phyloP scores from a whole-genome alignment of 805 yeast species.

The Aciculoconidium aculeatum region DNA sequence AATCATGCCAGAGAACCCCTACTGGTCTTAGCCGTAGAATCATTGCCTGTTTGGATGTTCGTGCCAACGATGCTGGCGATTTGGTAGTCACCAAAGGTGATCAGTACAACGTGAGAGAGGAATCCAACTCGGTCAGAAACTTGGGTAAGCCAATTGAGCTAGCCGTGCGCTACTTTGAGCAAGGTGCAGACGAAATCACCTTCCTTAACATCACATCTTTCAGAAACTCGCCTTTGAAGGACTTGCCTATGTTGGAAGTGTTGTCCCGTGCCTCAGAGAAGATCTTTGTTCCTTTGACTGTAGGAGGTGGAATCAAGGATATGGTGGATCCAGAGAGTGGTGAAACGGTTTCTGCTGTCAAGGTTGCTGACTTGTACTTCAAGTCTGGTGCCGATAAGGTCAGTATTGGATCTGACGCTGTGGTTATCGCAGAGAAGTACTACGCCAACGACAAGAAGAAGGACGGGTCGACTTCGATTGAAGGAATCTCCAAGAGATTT shows the following conservation, averaged over 20 bases:
- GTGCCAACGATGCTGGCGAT: slow-evolving; percentile 91
- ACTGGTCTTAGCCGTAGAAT: slow-evolving; percentile 83
- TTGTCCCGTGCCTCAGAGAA: slow-evolving; percentile 77
- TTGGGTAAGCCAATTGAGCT: slow-evolving; percentile 94
- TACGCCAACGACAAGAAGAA: slow-evolving; percentile 53
- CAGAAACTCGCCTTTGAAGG: slow-evolving; percentile 87
- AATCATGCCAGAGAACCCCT: slow-evolving; percentile 17
- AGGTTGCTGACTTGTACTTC: slow-evolving; percentile 89
- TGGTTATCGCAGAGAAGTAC: slow-evolving; percentile 78
- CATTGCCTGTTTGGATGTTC: slow-evolving; percentile 95
- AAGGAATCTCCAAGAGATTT: slow-evolving; percentile 83
- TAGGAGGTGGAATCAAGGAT: slow-evolving; percentile 97
- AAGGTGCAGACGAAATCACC: slow-evolving; percentile 97
- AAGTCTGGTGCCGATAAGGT: slow-evolving; percentile 98
- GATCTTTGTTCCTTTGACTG: slow-evolving; percentile 93
- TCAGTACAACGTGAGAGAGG: slow-evolving; percentile 92
- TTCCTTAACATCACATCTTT: slow-evolving; percentile 93
- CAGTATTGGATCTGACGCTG: slow-evolving; percentile 97
- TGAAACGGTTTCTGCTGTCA: slow-evolving; percentile 70
- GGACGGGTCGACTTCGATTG: slow-evolving; percentile 83
- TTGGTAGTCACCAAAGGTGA: slow-evolving; percentile 98
- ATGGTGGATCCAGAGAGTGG: slow-evolving; percentile 78
- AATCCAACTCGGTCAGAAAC: slow-evolving; percentile 64
- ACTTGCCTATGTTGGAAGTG: slow-evolving; percentile 94
- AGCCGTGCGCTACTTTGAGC: slow-evolving; percentile 83